These are phyloP conservation scores for Kodamaea kakaduensis DNA, from an alignment of 805 yeast genomes.

Conservation along the genomic window DNA sequence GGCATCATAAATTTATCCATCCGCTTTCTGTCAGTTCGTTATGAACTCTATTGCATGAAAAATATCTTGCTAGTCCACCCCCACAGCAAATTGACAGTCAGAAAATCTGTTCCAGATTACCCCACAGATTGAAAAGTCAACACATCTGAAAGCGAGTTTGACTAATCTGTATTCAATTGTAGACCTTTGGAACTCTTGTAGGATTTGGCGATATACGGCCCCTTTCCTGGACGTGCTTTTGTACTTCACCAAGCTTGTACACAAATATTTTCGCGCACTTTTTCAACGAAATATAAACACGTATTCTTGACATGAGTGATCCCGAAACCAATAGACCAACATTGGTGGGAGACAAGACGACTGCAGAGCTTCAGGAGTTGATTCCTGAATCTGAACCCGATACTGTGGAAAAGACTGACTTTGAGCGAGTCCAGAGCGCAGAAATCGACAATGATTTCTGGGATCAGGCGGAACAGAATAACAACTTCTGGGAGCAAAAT, in stretches of 20 bases:
- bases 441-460: slow-evolving; percentile 1
- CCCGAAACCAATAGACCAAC: slow-evolving; percentile 12
- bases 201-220: too few species aligned
- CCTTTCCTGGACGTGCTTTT: too few species aligned
- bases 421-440: slow-evolving; percentile 9
- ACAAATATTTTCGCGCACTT: slow-evolving; percentile 3
- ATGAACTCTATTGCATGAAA: too few species aligned
- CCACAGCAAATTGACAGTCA: too few species aligned
- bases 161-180: too few species aligned
- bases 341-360: slow-evolving; percentile 14
- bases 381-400: slow-evolving; percentile 12
- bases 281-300: slow-evolving; percentile 7
- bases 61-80: too few species aligned
- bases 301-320: slow-evolving; percentile 10
- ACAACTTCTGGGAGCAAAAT: not conserved
- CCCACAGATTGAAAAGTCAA: too few species aligned
- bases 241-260: not conserved
- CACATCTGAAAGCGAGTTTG: too few species aligned
- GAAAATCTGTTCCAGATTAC: too few species aligned
- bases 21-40: too few species aligned
- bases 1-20: too few species aligned
- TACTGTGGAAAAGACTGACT: not conserved
- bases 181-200: too few species aligned
- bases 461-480: slow-evolving; percentile 2
- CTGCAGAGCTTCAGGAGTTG: slow-evolving; percentile 16